Evolutionary conservation across 345 rosid genomes (phyloP).

Genomic region (Eucalyptus caleyi): DNA sequence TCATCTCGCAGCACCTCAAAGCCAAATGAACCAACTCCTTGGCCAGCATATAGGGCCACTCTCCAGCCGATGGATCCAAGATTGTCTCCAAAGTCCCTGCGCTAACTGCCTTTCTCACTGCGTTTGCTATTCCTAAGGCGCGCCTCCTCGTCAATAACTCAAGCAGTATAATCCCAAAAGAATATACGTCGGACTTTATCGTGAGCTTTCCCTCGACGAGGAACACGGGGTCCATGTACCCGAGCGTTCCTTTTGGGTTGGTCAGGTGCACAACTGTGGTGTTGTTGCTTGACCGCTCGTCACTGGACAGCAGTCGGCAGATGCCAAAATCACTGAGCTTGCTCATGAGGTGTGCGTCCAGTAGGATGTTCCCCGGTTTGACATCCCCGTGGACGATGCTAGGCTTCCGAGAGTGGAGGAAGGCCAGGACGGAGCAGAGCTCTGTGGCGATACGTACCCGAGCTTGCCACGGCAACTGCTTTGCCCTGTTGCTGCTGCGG

Average conservation of each 20-base stretch:
- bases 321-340: constrained; percentile 39
- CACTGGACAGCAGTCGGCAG: not conserved
- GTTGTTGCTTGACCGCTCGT: not conserved
- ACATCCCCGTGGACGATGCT: constrained; percentile 72
- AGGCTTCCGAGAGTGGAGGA: constrained; percentile 73
- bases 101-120: not conserved
- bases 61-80: not conserved
- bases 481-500: constrained; percentile 39
- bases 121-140: constrained; percentile 30
- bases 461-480: constrained; percentile 72
- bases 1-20: not conserved
- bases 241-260: not conserved
- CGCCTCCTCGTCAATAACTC: constrained; percentile 60
- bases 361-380: constrained; percentile 72
- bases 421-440: constrained; percentile 63
- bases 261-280: not conserved
- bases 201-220: constrained; percentile 46
- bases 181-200: constrained; percentile 66
- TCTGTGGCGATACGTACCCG: constrained; percentile 66
- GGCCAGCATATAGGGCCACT: not conserved
- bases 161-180: constrained; percentile 63
- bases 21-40: not conserved
- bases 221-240: not conserved
- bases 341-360: constrained; percentile 49
- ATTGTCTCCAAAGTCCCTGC: not conserved